Percentiles rank a stretch among this genome's conserved stretches.
Evolutionary conservation across 1,139 yeast species (phyloP).

Genomic region (Pichia sp.): DNA sequence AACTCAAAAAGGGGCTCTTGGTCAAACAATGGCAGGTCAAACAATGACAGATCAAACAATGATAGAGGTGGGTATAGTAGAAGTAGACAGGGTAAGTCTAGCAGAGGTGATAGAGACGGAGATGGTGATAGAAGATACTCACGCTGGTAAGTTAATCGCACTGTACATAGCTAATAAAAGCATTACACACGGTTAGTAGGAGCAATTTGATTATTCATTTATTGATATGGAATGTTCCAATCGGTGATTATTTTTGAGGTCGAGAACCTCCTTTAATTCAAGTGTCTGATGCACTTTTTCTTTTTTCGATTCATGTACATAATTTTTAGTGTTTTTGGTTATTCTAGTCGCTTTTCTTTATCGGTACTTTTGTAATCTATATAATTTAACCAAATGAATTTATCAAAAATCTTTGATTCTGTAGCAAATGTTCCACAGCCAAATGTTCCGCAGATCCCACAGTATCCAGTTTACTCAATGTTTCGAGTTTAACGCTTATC

Average conservation of each 20-base stretch:
- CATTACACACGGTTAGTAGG: neutral
- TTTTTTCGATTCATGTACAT: neutral
- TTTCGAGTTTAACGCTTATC: neutral
- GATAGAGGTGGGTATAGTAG: constrained; percentile 13
- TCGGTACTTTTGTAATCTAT: constrained; percentile 1
- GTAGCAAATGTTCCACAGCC: neutral
- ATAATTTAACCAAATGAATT: constrained; percentile 1
- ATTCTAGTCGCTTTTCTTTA: neutral
- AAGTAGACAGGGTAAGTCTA: constrained; percentile 9
- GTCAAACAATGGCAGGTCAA: constrained; percentile 4
- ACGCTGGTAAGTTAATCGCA: constrained; percentile 7
- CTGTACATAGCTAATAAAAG: neutral
- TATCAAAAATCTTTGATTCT: neutral
- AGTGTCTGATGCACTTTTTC: neutral
- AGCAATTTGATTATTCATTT: neutral
- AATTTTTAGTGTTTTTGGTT: neutral
- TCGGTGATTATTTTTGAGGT: neutral
- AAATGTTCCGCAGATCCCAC: neutral
- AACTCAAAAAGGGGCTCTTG: neutral
- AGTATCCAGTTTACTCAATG: neutral
- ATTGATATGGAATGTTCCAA: neutral
- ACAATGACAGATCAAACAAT: constrained; percentile 6
- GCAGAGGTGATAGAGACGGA: constrained; percentile 9
- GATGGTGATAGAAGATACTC: constrained; percentile 5
- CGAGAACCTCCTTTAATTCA: neutral